Evolutionary conservation across 805 yeast species (phyloP), one percentile per base, ranked within the genome.

Genomic region (Starmerella geochares): DNA sequence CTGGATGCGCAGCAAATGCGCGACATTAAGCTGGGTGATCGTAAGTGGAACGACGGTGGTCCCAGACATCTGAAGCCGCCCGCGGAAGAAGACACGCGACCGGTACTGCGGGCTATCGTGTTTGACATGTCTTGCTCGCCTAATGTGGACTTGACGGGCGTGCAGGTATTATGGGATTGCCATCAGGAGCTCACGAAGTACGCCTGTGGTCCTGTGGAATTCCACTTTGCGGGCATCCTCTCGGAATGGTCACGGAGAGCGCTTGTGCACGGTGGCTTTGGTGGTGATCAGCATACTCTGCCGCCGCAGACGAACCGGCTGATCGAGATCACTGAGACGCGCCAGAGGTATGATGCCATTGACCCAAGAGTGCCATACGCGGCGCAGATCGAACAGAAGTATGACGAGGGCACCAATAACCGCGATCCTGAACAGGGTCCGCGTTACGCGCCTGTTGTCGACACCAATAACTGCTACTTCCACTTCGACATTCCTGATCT

Each of bases 11-110:
- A 63, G 8, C 57, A 54, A 6, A 60, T 57, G n/a, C 38, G 46
- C 13, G 54, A 49, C 20, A 52, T 59, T 25, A 54, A 70, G 51
- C 61, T 68, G 25, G 79, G 83, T 38, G 81, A 81, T 50, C 75
- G 87, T 55, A 88, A 95, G 17, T 88, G 96, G 95, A 87, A 87
- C 63, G 90, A 87, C 61, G 87, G 87, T 16, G 94, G 94, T 55
- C 84, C 78, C 33, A 59, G 60, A 29, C 58, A 53, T 38, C 60
- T 50, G 55, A 42, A 45, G 36, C 66, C 61, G 24, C 58, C 65
- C 9, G 50, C 57, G 19, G 53, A 50, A 25, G 64, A 54, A 2
- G 81, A 83, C 56, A 59, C 65, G 1, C 73, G 90, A 60, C 95
- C 96, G 9, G 54, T 75, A 3, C 69, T 88, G 50, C 75, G 79